phyloP scores from a whole-genome alignment of 148 eudicot genomes.

The Spergularia bocconei region DNA sequence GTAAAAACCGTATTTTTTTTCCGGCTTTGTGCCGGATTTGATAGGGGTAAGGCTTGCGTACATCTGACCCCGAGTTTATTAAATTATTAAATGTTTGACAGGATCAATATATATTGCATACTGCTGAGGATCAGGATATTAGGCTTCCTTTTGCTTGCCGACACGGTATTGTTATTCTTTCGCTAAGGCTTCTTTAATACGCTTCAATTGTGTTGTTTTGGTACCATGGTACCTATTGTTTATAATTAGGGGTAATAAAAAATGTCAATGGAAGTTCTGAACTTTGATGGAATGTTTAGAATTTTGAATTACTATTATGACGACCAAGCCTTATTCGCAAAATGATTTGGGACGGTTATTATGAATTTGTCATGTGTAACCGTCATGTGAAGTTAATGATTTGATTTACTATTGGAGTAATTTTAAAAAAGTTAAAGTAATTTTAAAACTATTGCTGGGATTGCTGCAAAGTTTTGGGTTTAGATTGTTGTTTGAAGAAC shows the following conservation, averaged over 20 bases:
- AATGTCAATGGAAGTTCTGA: background rate
- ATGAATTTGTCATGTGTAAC: background rate
- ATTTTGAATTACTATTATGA: background rate
- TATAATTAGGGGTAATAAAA: no score
- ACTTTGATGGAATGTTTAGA: background rate
- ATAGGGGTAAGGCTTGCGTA: no score
- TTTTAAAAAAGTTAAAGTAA: no score
- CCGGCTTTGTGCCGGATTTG: background rate
- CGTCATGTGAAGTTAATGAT: background rate
- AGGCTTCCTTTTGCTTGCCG: conserved; percentile 94
- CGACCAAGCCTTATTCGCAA: background rate
- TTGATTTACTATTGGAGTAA: background rate
- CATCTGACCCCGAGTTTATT: no score
- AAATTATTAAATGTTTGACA: conserved; percentile 26
- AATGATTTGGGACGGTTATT: background rate
- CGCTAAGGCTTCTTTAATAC: background rate
- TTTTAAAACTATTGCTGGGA: background rate
- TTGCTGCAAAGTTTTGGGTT: background rate
- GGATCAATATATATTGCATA: conserved; percentile 93
- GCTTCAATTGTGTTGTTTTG: no score
- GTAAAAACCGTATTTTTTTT: conserved; percentile 23
- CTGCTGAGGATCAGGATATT: conserved; percentile 84
- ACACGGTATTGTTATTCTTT: conserved; percentile 58
- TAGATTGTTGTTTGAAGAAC: background rate
- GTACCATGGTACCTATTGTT: no score